Percentiles rank a stretch among this genome's conserved stretches.
phyloP scores from a whole-genome alignment of 2,329 filamentous ascomycete species.

The Aspergillus latus region DNA sequence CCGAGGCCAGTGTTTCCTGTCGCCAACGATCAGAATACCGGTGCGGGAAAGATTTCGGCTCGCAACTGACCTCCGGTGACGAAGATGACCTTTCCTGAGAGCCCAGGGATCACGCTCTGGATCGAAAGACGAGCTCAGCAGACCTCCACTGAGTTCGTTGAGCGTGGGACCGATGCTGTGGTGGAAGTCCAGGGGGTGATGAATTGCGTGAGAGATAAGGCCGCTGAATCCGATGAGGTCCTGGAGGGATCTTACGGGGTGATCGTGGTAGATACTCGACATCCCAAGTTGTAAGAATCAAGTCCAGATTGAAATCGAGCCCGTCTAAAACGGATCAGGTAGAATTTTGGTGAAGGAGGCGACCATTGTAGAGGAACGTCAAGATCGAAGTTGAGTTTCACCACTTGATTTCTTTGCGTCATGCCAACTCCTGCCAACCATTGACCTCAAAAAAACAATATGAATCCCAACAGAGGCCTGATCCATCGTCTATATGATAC shows the following conservation, averaged over 20 bases:
- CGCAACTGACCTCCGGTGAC: slow-evolving; percentile 50
- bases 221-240: slow-evolving; percentile 4
- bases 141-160: slow-evolving; percentile 36
- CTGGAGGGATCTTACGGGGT: slow-evolving; percentile 7
- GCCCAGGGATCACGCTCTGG: slow-evolving; percentile 48
- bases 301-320: no score
- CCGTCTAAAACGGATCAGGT: neutral
- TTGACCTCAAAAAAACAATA: no score
- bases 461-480: no score
- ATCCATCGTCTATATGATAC: no score
- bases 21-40: neutral
- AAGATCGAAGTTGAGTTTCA: no score
- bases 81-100: slow-evolving; percentile 52
- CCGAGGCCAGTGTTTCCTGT: slow-evolving; percentile 49
- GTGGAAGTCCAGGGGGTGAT: slow-evolving; percentile 32
- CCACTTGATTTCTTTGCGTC: no score
- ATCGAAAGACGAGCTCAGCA: slow-evolving; percentile 38
- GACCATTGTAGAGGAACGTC: no score
- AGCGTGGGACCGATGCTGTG: slow-evolving; percentile 36
- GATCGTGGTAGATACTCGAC: neutral
- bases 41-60: neutral
- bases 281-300: no score
- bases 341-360: neutral
- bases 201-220: slow-evolving; percentile 17
- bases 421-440: neutral